Conservation (phyloP, 2,329 filamentous ascomycete species). For the Fusarium newnesense region DNA sequence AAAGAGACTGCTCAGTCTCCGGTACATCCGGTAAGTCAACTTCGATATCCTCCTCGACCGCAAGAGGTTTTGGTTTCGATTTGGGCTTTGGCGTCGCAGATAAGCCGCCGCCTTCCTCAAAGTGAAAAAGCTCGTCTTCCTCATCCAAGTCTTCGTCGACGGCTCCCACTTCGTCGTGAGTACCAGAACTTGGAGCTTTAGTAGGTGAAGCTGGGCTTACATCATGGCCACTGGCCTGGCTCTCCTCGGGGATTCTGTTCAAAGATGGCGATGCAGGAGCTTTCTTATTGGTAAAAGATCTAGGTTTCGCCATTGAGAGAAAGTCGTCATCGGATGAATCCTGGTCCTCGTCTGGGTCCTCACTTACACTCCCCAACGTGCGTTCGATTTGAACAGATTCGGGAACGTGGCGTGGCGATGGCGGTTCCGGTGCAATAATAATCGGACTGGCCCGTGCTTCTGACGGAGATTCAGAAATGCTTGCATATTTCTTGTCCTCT, state of each 20-base stretch:
- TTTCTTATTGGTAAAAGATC: constrained; percentile 45
- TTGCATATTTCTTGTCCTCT: constrained; percentile 27
- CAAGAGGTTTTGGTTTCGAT: constrained; percentile 38
- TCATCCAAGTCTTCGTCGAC: constrained; percentile 29
- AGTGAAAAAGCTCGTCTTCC: constrained; percentile 58
- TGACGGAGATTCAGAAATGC: neutral
- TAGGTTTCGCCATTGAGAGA: constrained; percentile 53
- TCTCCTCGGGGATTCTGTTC: constrained; percentile 17
- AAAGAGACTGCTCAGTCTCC: constrained; percentile 45
- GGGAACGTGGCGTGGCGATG: constrained; percentile 20
- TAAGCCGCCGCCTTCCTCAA: constrained; percentile 55
- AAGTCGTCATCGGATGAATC: constrained; percentile 55
- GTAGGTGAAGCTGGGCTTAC: constrained; percentile 2
- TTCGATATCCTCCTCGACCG: constrained; percentile 50
- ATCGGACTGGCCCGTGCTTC: constrained; percentile 8
- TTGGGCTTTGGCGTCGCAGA: constrained; percentile 46
- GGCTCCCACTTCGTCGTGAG: neutral
- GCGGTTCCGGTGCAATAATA: constrained; percentile 32
- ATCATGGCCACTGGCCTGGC: constrained; percentile 1
- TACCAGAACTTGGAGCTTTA: constrained; percentile 4
- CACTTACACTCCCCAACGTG: constrained; percentile 41
- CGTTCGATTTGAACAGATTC: constrained; percentile 32
- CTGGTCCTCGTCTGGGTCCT: constrained; percentile 43
- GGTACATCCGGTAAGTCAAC: constrained; percentile 43
- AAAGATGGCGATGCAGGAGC: constrained; percentile 26